Base-by-base conservation (phyloP, 331 rosid genomes). In the Quercus phellos region DNA sequence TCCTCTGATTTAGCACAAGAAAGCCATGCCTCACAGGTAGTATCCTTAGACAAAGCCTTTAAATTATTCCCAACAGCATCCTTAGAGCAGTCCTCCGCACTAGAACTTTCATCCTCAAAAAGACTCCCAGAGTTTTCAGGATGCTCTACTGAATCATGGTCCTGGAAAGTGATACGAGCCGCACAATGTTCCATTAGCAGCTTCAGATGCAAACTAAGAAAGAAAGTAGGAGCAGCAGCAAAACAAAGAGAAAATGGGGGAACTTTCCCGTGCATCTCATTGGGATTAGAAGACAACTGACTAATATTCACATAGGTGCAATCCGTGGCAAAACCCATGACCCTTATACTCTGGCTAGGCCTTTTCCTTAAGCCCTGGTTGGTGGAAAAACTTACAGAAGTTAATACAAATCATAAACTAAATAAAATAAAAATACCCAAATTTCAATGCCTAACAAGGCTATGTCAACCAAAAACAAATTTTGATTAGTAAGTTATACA, bases 171-270 rank as follows among this genome's bases (percentile, higher is more conserved):
- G 72, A 89, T 54, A 73, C 63, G 87, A 82, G 91, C 78, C 79
- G 86, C 84, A 9, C 86, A 77, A 74, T 63, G 89, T 81, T 90
- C 89, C 92, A 95, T 87, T 68, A 95, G 89, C 84, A 89, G 88
- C 89, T 91, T 86, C 76, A 88, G 94, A 85, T 92, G 99, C 90
- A 95, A 83, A 82, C 89, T 82, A 77, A 95, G 81, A 79, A 91
- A 91, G 85, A 87, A 92, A 38, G 94, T 73, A 53, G 98, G 97
- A 1, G 94, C 94, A 59, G 99, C 96, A 59, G 96, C 79, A 79
- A 88, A 89, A 80, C 93, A 86, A 80, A 91, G 94, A 78, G 94
- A 82, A 80, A 91, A 88, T 34, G 96, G 90, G 80, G 89, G 91
- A 84, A 89, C 88, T 76, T 85, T 88, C 78, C 75, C 72, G 27